Evolutionary conservation across 139 green algal species (phyloP).

Genomic region (Closterium sp.): DNA sequence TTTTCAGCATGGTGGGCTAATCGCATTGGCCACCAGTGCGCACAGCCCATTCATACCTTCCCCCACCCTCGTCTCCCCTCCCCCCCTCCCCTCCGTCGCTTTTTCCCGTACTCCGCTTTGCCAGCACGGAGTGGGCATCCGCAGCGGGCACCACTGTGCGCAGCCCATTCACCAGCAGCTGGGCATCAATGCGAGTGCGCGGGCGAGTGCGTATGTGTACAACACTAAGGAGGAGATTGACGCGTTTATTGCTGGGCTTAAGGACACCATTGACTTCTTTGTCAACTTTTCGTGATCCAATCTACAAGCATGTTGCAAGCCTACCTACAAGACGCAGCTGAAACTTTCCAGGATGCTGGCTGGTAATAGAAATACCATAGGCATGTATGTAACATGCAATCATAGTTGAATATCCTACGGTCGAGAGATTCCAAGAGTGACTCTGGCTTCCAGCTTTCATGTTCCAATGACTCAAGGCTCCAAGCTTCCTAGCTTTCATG

Average conservation of each 20-base stretch:
- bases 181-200: slow-evolving; percentile 74
- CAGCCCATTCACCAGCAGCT: slow-evolving; percentile 57
- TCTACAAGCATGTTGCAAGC: not conserved
- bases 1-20: not conserved
- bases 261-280: slow-evolving; percentile 88
- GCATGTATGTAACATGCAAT: too few species aligned
- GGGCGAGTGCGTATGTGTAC: slow-evolving; percentile 93
- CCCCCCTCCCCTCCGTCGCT: too few species aligned
- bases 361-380: too few species aligned
- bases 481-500: too few species aligned
- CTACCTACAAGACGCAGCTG: too few species aligned
- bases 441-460: too few species aligned
- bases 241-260: slow-evolving; percentile 76
- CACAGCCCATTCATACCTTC: not conserved
- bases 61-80: too few species aligned
- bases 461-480: too few species aligned
- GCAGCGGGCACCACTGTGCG: not conserved
- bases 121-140: not conserved
- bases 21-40: not conserved
- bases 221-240: slow-evolving; percentile 91
- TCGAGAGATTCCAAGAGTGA: too few species aligned
- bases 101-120: too few species aligned
- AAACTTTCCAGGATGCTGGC: too few species aligned
- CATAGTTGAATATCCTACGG: too few species aligned
- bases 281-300: not conserved